Base-by-base conservation (phyloP, 257 asterid species). In the Nicotiana tomentosiformis region DNA sequence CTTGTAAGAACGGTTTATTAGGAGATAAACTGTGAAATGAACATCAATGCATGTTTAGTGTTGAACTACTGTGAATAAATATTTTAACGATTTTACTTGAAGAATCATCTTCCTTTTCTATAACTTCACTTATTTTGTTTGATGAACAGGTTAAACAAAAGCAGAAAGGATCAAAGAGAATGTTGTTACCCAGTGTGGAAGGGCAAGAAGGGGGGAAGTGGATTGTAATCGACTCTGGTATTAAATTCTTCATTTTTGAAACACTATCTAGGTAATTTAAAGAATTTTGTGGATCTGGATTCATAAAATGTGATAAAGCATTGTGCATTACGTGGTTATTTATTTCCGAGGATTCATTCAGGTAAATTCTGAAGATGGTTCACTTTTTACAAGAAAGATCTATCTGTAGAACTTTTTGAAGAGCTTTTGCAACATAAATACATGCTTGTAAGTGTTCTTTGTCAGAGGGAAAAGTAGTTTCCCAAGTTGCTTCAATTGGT, bases 211-310 rank as follows among this genome's bases (percentile, higher is more conserved):
- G 96, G 12, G 98, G 97, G 76, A 96, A 96, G 83, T 94, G 98
- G 99, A 88, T 94, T 85, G 98, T 94, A 81, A 90, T 96, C 0
- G 99, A 96, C 87, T 91, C 98, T 79, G 99, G 99, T 93, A 90
- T 69, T 18, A 60, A 5, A 12, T 46, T 43, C 81, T 39, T 69
- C 60, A 49, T 72, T 18, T n/a, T 32, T n/a, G 18, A 26, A 33
- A 3, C 79, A 43, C 33, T 11, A 70, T 43, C n/a, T 70, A 2
- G 30, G n/a, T 1, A 0, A 16, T 43, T 70, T 43, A 10, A n/a
- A 5, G 18, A 20, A 5, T 70, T 68, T 69, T 70, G 35, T 70
- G 78, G 35, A 39, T 20, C n/a, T 20, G 58, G 78, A 39, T 70
- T 70, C 58, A n/a, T 18, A 70, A 69, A 39, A 70, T 70, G 78